These are phyloP conservation scores for Diplotaxis tenuifolia DNA, from an alignment of 345 rosid species.

Conservation along the genomic window DNA sequence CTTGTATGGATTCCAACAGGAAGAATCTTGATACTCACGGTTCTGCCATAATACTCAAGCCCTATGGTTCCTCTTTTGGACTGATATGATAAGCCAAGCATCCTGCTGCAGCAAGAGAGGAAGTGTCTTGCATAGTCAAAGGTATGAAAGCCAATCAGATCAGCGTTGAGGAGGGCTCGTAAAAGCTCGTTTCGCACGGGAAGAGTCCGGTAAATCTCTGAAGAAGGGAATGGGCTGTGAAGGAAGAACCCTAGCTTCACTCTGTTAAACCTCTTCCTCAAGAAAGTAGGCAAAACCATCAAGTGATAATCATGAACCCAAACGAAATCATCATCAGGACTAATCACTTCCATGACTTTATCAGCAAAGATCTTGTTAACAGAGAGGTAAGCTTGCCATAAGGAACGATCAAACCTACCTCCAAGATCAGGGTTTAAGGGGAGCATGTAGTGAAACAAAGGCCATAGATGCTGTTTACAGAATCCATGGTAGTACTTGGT, in stretches of 20 bases:
- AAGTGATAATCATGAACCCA: slow-evolving; percentile 98
- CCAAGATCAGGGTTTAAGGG: slow-evolving; percentile 89
- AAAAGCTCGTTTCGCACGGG: slow-evolving; percentile 84
- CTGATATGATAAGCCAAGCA: slow-evolving; percentile 89
- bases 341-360: slow-evolving; percentile 91
- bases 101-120: slow-evolving; percentile 89
- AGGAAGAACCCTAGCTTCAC: slow-evolving; percentile 93
- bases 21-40: slow-evolving; percentile 83
- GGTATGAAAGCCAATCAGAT: slow-evolving; percentile 87
- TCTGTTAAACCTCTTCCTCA: slow-evolving; percentile 84
- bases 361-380: slow-evolving; percentile 88
- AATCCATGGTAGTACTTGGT: slow-evolving; percentile 87
- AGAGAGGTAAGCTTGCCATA: slow-evolving; percentile 91
- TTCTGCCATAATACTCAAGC: slow-evolving; percentile 84
- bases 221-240: slow-evolving; percentile 92
- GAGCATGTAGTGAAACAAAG: slow-evolving; percentile 94
- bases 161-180: slow-evolving; percentile 78
- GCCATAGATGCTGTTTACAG: slow-evolving; percentile 95
- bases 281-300: slow-evolving; percentile 89
- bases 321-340: slow-evolving; percentile 87
- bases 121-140: slow-evolving; percentile 96
- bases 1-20: slow-evolving; percentile 90
- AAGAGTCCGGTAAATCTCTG: slow-evolving; percentile 88
- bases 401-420: slow-evolving; percentile 78
- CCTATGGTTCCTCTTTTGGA: slow-evolving; percentile 93